Evolutionary conservation across 139 green algal genomes (phyloP).

Genomic region (Coccomyxa sp.): DNA sequence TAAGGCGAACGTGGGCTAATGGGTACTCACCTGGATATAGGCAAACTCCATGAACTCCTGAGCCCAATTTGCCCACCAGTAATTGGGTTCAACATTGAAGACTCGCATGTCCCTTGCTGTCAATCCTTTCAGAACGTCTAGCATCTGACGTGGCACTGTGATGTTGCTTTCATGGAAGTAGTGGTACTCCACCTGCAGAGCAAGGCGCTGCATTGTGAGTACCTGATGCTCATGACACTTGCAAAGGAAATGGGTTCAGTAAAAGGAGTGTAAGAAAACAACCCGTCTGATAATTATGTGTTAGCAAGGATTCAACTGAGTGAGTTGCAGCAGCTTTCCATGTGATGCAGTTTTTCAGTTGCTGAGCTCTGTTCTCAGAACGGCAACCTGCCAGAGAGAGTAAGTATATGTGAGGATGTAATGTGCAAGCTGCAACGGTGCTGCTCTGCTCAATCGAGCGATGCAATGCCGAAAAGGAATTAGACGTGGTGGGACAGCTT

Average conservation of each 20-base stretch:
- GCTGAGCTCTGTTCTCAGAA: too few species aligned
- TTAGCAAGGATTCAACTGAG: too few species aligned
- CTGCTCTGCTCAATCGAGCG: neutral
- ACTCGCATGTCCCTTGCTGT: conserved; percentile 5
- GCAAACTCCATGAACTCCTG: conserved; percentile 22
- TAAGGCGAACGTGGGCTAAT: neutral
- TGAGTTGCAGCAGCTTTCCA: too few species aligned
- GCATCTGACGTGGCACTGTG: neutral
- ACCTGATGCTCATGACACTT: too few species aligned
- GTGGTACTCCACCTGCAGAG: conserved; percentile 13
- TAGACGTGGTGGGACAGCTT: neutral
- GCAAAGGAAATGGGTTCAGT: too few species aligned
- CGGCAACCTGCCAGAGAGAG: too few species aligned
- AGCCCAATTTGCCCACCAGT: conserved; percentile 11
- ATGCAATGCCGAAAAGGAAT: neutral
- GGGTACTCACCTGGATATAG: conserved; percentile 5
- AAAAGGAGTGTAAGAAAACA: too few species aligned
- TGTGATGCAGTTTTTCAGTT: too few species aligned
- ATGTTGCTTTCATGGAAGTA: neutral
- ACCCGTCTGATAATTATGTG: too few species aligned
- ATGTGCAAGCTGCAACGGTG: neutral
- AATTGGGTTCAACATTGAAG: conserved; percentile 14
- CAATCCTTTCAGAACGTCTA: conserved; percentile 5
- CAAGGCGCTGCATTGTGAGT: too few species aligned
- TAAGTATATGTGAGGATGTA: too few species aligned